phyloP scores from a whole-genome alignment of 2,329 filamentous ascomycete genomes.

The Fusarium redolens region DNA sequence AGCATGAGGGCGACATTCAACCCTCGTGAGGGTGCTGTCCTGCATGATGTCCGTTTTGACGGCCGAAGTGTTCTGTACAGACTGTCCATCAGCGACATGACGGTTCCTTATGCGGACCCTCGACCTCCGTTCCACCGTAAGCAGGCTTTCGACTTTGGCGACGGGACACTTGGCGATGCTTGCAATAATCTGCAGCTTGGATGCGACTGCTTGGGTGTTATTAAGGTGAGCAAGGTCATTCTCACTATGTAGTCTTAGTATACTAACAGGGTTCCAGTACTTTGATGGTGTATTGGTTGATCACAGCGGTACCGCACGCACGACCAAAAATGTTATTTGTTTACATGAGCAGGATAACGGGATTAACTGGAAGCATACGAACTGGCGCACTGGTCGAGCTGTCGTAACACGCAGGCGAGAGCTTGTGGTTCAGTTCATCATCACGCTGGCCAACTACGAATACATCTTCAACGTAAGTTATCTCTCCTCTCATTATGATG shows the following conservation, averaged over 20 bases:
- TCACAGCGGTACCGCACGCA: conserved; percentile 51
- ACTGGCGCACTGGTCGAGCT: conserved; percentile 71
- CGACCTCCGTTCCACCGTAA: conserved; percentile 73
- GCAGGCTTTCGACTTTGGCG: conserved; percentile 77
- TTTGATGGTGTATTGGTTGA: conserved; percentile 48
- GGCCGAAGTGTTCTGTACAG: conserved; percentile 73
- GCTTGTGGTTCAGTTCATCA: conserved; percentile 75
- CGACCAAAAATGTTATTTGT: conserved; percentile 67
- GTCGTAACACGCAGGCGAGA: conserved; percentile 70
- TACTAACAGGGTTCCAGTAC: conserved; percentile 37
- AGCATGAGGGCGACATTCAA: conserved; percentile 76
- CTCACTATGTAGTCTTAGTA: no score
- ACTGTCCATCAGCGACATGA: conserved; percentile 75
- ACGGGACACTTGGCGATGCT: conserved; percentile 72
- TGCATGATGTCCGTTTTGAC: conserved; percentile 76
- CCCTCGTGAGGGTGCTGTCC: conserved; percentile 73
- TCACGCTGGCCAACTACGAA: conserved; percentile 78
- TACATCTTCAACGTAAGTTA: conserved; percentile 58
- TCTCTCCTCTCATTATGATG: rapidly evolving
- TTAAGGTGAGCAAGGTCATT: conserved; percentile 49
- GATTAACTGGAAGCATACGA: conserved; percentile 79
- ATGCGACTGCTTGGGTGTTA: conserved; percentile 75
- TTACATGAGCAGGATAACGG: conserved; percentile 78
- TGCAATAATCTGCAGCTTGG: conserved; percentile 74
- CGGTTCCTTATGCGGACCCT: conserved; percentile 73